Conservation (phyloP, 805 yeast species). For the Aciculoconidium aculeatum region DNA sequence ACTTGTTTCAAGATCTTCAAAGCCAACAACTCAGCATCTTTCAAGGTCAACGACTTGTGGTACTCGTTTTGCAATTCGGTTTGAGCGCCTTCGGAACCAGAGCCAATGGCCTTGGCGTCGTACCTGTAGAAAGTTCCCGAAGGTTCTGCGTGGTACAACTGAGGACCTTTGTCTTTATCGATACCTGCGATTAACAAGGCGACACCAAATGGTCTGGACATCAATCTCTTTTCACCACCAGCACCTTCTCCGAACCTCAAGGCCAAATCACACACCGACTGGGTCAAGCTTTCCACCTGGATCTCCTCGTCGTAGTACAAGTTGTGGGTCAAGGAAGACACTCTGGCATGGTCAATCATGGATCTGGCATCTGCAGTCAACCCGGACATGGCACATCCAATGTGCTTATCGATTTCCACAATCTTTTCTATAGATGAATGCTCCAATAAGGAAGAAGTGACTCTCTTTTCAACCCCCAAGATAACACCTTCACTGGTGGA, state of each 20-base stretch:
- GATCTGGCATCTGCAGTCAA: slow-evolving; percentile 98
- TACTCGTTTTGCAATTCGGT: slow-evolving; percentile 95
- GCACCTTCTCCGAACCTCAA: slow-evolving; percentile 97
- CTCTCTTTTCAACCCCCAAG: slow-evolving; percentile 94
- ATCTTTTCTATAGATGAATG: slow-evolving; percentile 93
- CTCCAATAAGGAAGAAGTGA: slow-evolving; percentile 86
- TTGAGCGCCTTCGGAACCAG: slow-evolving; percentile 99
- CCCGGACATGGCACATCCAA: slow-evolving; percentile 99
- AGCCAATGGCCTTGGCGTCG: slow-evolving; percentile 98
- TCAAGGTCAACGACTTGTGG: slow-evolving; percentile 83
- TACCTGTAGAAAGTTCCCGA: slow-evolving; percentile 96
- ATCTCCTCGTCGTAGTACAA: slow-evolving; percentile 89
- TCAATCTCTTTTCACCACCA: slow-evolving; percentile 85
- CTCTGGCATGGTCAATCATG: slow-evolving; percentile 98
- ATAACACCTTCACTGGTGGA: slow-evolving; percentile 94
- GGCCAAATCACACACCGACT: slow-evolving; percentile 95
- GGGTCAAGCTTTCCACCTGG: slow-evolving; percentile 89
- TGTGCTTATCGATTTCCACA: slow-evolving; percentile 87
- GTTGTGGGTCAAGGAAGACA: slow-evolving; percentile 78
- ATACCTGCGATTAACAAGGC: slow-evolving; percentile 93
- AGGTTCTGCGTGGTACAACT: slow-evolving; percentile 97
- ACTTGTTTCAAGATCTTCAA: slow-evolving; percentile 92
- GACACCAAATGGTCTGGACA: slow-evolving; percentile 99
- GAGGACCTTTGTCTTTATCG: slow-evolving; percentile 92
- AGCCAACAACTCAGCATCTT: slow-evolving; percentile 87